A percentile compares a stretch with the other conserved stretches of the same genome.
phyloP scores from a whole-genome alignment of 139 green algal species.

The Chlamydomonas incerta region DNA sequence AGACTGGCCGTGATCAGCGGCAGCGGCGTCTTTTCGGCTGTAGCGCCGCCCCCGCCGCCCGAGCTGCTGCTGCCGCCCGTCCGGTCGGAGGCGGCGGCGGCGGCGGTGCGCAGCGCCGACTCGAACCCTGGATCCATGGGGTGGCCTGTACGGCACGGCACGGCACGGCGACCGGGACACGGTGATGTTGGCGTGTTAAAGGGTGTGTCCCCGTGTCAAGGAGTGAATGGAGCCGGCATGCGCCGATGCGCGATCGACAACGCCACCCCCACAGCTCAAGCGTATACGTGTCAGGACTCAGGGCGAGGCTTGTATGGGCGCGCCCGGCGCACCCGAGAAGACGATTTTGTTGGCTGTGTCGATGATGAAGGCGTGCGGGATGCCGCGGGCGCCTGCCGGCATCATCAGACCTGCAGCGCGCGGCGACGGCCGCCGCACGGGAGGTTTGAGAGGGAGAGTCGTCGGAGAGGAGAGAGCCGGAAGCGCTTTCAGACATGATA shows the following conservation, averaged over 20 bases:
- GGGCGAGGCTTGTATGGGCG: no score
- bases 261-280: no score
- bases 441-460: no score
- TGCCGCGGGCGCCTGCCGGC: slow-evolving; percentile 40
- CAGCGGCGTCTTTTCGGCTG: slow-evolving; percentile 31
- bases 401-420: slow-evolving; percentile 43
- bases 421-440: no score
- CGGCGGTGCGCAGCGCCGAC: slow-evolving; percentile 25
- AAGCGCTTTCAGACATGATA: no score
- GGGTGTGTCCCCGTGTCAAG: no score
- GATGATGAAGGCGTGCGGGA: slow-evolving; percentile 55
- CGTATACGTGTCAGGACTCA: no score
- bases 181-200: no score
- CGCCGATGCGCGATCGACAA: no score
- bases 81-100: slow-evolving; percentile 7
- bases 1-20: slow-evolving; percentile 36
- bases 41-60: not conserved
- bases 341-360: slow-evolving; percentile 28
- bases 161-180: no score
- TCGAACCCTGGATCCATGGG: slow-evolving; percentile 48
- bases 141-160: slow-evolving; percentile 37
- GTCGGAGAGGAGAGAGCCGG: no score
- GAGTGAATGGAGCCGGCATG: no score
- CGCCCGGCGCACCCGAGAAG: slow-evolving; percentile 42
- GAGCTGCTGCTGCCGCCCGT: not conserved